Percentiles rank a stretch among this genome's conserved stretches.
Conservation (phyloP, 2,329 filamentous ascomycete genomes). For the Phaeophleospora eucalypticola region DNA sequence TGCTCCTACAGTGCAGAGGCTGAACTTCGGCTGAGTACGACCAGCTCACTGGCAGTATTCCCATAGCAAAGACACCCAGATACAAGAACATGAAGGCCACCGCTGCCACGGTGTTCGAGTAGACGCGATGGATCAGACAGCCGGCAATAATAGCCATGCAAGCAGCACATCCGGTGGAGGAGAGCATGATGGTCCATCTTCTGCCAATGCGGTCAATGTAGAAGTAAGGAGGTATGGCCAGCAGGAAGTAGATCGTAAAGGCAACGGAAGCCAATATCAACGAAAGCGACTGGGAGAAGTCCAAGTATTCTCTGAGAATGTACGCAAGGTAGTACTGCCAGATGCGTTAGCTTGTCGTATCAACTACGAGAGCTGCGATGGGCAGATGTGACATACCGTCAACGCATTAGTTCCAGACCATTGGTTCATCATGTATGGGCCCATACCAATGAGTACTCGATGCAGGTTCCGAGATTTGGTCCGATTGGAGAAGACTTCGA, state of each 20-base stretch:
- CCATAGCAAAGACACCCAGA: slow-evolving; percentile 52
- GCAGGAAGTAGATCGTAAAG: slow-evolving; percentile 32
- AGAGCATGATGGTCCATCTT: slow-evolving; percentile 29
- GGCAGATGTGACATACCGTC: too few relatives aligned
- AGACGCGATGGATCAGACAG: slow-evolving; percentile 26
- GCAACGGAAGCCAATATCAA: slow-evolving; percentile 30
- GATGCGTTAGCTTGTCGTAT: too few relatives aligned
- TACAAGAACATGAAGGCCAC: slow-evolving; percentile 47
- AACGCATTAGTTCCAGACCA: slow-evolving; percentile 23
- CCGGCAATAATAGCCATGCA: slow-evolving; percentile 36
- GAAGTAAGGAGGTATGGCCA: slow-evolving; percentile 32
- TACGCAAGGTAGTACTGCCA: slow-evolving; percentile 31
- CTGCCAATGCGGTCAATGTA: slow-evolving; percentile 32
- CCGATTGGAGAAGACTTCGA: slow-evolving; percentile 35
- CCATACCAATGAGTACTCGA: slow-evolving; percentile 36
- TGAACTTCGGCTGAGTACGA: slow-evolving; percentile 49
- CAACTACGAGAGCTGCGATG: too few relatives aligned
- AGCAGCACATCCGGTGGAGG: slow-evolving; percentile 31
- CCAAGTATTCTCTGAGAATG: slow-evolving; percentile 28
- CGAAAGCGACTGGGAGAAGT: slow-evolving; percentile 27
- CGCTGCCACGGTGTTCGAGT: slow-evolving; percentile 28
- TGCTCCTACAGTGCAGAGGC: slow-evolving; percentile 46
- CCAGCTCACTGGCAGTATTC: slow-evolving; percentile 40
- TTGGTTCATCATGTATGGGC: slow-evolving; percentile 35
- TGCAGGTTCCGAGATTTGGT: slow-evolving; percentile 36